A percentile compares a stretch with the other conserved stretches of the same genome.
These are phyloP conservation scores for Achaetomium macrosporum DNA, from an alignment of 2,329 filamentous ascomycete species.

Conservation along the genomic window DNA sequence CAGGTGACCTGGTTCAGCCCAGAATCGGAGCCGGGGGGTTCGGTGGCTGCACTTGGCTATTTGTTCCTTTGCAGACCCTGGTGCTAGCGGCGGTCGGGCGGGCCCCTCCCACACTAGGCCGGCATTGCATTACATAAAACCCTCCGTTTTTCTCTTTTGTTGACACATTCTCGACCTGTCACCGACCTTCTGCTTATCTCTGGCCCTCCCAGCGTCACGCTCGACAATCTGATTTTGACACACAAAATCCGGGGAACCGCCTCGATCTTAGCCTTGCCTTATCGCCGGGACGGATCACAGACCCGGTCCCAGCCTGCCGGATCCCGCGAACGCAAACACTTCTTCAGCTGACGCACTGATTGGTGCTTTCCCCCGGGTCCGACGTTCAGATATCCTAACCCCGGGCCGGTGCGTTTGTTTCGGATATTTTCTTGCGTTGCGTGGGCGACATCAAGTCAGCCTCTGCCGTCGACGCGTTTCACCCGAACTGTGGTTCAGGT, in stretches of 20 bases:
- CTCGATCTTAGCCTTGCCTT: slow-evolving; percentile 31
- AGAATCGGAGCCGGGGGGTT: slow-evolving; percentile 17
- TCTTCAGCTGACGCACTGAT: slow-evolving; percentile 36
- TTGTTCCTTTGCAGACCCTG: slow-evolving; percentile 21
- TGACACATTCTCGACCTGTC: slow-evolving; percentile 39
- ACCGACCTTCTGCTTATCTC: slow-evolving; percentile 35
- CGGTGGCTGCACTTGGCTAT: slow-evolving; percentile 23
- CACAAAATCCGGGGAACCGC: slow-evolving; percentile 28
- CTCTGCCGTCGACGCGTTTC: slow-evolving; percentile 5
- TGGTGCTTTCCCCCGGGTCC: slow-evolving; percentile 31
- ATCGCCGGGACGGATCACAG: slow-evolving; percentile 28
- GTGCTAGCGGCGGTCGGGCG: slow-evolving; percentile 20
- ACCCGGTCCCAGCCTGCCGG: slow-evolving; percentile 35
- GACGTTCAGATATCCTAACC: slow-evolving; percentile 19
- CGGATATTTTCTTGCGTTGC: slow-evolving; percentile 24
- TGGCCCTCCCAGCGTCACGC: slow-evolving; percentile 26
- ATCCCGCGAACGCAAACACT: slow-evolving; percentile 34
- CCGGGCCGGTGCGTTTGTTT: slow-evolving; percentile 22
- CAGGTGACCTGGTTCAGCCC: slow-evolving; percentile 25
- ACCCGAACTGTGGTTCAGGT: background rate
- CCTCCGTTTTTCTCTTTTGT: slow-evolving; percentile 36
- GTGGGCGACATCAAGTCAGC: slow-evolving; percentile 8
- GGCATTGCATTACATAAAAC: slow-evolving; percentile 46
- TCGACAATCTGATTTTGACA: slow-evolving; percentile 28
- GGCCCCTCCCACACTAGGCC: slow-evolving; percentile 26